Conservation (phyloP, 495 filamentous ascomycete species). For the Monascus purpureus region DNA sequence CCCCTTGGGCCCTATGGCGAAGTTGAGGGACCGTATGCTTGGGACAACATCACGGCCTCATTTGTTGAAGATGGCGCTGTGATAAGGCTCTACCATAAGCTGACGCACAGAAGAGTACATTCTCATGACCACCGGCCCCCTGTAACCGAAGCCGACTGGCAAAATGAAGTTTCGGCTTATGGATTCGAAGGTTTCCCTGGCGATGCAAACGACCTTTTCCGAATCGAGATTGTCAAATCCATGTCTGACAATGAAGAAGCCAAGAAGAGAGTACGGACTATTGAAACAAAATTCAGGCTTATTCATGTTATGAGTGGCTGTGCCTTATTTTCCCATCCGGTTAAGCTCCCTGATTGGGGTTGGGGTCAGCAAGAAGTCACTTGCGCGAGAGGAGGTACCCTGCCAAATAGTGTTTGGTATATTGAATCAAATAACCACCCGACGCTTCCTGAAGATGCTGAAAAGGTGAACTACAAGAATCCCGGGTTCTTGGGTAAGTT, state of each 20-base stretch:
- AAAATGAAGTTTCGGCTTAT: slow-evolving; percentile 95
- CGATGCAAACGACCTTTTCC: slow-evolving; percentile 92
- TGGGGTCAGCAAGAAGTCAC: slow-evolving; percentile 97
- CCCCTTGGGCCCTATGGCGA: slow-evolving; percentile 65
- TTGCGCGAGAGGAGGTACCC: slow-evolving; percentile 80
- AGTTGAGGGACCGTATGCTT: slow-evolving; percentile 67
- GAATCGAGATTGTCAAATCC: slow-evolving; percentile 83
- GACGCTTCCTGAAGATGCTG: slow-evolving; percentile 53
- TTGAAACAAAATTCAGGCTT: slow-evolving; percentile 91
- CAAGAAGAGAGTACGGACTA: slow-evolving; percentile 78
- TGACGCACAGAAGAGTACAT: slow-evolving; percentile 79
- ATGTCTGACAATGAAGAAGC: slow-evolving; percentile 69
- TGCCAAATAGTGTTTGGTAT: slow-evolving; percentile 96
- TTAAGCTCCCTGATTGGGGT: slow-evolving; percentile 94
- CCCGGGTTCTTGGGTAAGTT: slow-evolving; percentile 97
- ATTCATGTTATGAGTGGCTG: slow-evolving; percentile 96
- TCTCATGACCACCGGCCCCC: slow-evolving; percentile 97
- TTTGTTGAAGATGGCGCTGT: slow-evolving; percentile 69
- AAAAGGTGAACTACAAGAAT: slow-evolving; percentile 89
- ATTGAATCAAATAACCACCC: slow-evolving; percentile 82
- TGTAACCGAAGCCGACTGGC: slow-evolving; percentile 94
- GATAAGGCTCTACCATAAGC: slow-evolving; percentile 67
- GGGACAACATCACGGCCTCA: slow-evolving; percentile 57
- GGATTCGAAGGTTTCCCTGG: slow-evolving; percentile 94
- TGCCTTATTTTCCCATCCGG: slow-evolving; percentile 93